Conservation (phyloP, 306 rosid species). For the Fragaria nilgerrensis region DNA sequence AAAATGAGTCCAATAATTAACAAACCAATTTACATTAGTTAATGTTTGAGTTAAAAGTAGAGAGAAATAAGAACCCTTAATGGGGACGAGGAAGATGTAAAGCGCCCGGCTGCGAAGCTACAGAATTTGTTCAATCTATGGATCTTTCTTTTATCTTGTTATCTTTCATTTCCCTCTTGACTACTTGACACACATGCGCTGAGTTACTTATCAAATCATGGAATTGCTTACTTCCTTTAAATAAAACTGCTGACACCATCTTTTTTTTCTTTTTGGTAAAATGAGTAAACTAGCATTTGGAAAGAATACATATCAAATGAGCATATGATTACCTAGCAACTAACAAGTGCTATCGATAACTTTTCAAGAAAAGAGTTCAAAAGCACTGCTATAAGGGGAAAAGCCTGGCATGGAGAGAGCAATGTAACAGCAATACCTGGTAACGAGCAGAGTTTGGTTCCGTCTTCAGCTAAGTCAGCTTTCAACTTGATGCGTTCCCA, state of each 20-base stretch:
- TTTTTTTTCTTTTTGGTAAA: neutral
- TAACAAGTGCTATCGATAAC: constrained; percentile 3
- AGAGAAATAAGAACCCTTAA: neutral
- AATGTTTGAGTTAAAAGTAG: neutral
- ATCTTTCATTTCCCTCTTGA: too few species aligned
- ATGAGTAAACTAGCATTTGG: neutral
- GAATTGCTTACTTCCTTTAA: neutral
- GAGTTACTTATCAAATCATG: neutral
- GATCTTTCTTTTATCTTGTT: too few species aligned
- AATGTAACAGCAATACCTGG: constrained; percentile 53
- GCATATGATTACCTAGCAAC: neutral
- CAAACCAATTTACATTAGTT: constrained; percentile 2
- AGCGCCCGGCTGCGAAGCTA: too few species aligned
- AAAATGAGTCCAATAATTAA: constrained; percentile 18
- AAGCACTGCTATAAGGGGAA: constrained; percentile 10
- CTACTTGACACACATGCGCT: too few species aligned
- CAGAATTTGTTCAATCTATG: too few species aligned
- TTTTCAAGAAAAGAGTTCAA: neutral
- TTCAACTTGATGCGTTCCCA: constrained; percentile 86
- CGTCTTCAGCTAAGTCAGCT: constrained; percentile 84
- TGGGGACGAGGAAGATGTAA: neutral
- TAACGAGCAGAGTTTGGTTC: constrained; percentile 47
- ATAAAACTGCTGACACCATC: neutral
- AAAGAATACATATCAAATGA: neutral
- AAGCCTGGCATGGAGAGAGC: constrained; percentile 12